Evolutionary conservation across 225 moss, liverwort and hornwort genomes (phyloP).

Genomic region (Straminergon stramineum): DNA sequence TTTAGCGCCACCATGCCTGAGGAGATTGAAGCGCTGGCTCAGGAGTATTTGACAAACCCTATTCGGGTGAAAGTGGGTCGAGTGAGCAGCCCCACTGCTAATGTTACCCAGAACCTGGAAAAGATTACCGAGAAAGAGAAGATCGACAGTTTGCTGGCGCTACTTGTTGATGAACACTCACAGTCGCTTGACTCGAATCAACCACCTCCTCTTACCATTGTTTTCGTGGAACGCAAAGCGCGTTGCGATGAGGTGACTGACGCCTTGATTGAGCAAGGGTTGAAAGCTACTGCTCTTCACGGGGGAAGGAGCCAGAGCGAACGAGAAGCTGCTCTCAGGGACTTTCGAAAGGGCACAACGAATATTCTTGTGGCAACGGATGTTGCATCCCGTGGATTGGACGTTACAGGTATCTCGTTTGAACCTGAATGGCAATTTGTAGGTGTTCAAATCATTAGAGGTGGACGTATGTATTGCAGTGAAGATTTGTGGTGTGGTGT

Average conservation of each 20-base stretch:
- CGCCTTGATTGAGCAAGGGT: constrained; percentile 86
- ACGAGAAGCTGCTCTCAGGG: constrained; percentile 89
- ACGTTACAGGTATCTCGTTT: constrained; percentile 70
- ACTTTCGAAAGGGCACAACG: constrained; percentile 82
- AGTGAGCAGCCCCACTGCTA: constrained; percentile 95
- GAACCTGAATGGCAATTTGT: background rate
- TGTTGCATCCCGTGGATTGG: constrained; percentile 96
- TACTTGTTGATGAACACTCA: constrained; percentile 83
- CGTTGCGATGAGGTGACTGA: constrained; percentile 94
- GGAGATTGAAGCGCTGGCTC: constrained; percentile 92
- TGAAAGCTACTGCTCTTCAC: constrained; percentile 91
- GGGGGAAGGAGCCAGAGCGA: constrained; percentile 92
- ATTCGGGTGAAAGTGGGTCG: constrained; percentile 93
- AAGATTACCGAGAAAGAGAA: constrained; percentile 93
- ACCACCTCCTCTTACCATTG: constrained; percentile 75
- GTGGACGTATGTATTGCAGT: background rate
- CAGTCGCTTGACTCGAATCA: constrained; percentile 71
- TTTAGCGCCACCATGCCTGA: constrained; percentile 99
- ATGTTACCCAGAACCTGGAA: constrained; percentile 83
- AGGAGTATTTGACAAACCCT: constrained; percentile 78
- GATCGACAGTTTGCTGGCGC: constrained; percentile 71
- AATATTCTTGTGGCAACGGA: constrained; percentile 95
- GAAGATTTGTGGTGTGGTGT: background rate
- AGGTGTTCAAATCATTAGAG: background rate
- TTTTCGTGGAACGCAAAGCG: constrained; percentile 97